Base-by-base conservation (phyloP, 2,329 filamentous ascomycete genomes). In the Colletotrichum orchidophilum region DNA sequence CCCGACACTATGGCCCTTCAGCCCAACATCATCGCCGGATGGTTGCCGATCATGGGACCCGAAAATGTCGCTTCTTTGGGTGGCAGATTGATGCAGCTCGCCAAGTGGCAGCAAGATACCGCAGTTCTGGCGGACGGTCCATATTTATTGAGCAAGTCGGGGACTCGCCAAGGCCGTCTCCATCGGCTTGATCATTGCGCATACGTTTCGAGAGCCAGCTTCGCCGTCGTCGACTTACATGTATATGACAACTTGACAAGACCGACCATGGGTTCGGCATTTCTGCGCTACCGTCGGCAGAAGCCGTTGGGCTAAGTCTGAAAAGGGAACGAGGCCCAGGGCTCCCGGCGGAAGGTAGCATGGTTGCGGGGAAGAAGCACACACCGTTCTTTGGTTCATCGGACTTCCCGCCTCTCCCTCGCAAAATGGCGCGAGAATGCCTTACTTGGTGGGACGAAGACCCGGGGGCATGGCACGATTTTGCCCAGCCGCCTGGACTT, bases 321-420 rank as follows among this genome's bases (percentile, higher is more conserved):
- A 50, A 31, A 57, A 61, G 33, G 57, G 13, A 26, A 50, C 26
- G 33, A 70, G 63, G 31, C 35, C 53, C 64, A 39, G 31, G 50
- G 63, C 63, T 29, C 55, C 60, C 18, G 35, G 42, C 35, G 31
- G 55, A 59, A 55, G 27, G 63, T 58, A 67, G 57, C 57, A 70
- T 67, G 57, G 50, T 21, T 67, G 63, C 52, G 63, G 61, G 67
- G 55, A 55, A 50, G 26, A 39, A 26, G 13, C 33, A 70, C 46
- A 66, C 55, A 61, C 63, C 63, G 39, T 61, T 67, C 26, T 53
- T 62, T 46, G 35, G 66, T 46, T 62, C 63, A 62, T 67, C 63
- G 39, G 57, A 62, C 63, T 57, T 70, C 49, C 67, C 63, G 54
- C 59, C 39, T 21, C 52, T 29, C 29, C 35, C 46, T 55, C 29